Evolutionary conservation across 352 stramenopile species (phyloP).

Genomic region (Salisapilia sapeloensis): DNA sequence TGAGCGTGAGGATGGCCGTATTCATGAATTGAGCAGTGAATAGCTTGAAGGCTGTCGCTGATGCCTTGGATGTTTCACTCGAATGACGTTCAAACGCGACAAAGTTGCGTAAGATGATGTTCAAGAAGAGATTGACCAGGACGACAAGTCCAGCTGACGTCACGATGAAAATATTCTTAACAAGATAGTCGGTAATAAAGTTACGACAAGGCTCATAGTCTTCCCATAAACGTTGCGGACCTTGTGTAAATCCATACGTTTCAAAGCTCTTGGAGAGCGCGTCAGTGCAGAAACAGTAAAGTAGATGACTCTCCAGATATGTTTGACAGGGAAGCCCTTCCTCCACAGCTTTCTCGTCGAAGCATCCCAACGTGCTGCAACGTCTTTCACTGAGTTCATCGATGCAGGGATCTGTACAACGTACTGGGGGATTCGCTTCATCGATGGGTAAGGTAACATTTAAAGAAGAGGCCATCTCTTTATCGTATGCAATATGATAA

Average conservation of each 20-base stretch:
- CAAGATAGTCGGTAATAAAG: slow-evolving; percentile 23
- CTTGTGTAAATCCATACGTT: slow-evolving; percentile 12
- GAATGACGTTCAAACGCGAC: slow-evolving; percentile 25
- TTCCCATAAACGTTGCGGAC: slow-evolving; percentile 13
- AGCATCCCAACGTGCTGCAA: slow-evolving; percentile 26
- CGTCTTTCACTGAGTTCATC: slow-evolving; percentile 6
- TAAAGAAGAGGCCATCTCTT: slow-evolving; percentile 9
- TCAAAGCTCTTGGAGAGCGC: slow-evolving; percentile 10
- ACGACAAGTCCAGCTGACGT: slow-evolving; percentile 18
- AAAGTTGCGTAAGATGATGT: slow-evolving; percentile 21
- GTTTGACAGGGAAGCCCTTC: slow-evolving; percentile 6
- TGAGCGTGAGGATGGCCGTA: slow-evolving; percentile 30
- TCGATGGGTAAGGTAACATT: slow-evolving; percentile 3
- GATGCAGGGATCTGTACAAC: slow-evolving; percentile 20
- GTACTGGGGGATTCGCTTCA: slow-evolving; percentile 3
- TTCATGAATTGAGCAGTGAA: slow-evolving; percentile 39
- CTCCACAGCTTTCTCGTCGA: slow-evolving; percentile 12
- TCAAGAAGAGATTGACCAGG: slow-evolving; percentile 25
- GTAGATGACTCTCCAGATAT: slow-evolving; percentile 15
- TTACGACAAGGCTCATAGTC: slow-evolving; percentile 12
- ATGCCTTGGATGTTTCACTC: slow-evolving; percentile 26
- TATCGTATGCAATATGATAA: slow-evolving; percentile 19
- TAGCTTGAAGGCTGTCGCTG: slow-evolving; percentile 21
- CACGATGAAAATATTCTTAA: slow-evolving; percentile 26
- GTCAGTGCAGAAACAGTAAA: slow-evolving; percentile 27